Conservation (phyloP, 176 grass and related monocot species). For the Musa itinerans region DNA sequence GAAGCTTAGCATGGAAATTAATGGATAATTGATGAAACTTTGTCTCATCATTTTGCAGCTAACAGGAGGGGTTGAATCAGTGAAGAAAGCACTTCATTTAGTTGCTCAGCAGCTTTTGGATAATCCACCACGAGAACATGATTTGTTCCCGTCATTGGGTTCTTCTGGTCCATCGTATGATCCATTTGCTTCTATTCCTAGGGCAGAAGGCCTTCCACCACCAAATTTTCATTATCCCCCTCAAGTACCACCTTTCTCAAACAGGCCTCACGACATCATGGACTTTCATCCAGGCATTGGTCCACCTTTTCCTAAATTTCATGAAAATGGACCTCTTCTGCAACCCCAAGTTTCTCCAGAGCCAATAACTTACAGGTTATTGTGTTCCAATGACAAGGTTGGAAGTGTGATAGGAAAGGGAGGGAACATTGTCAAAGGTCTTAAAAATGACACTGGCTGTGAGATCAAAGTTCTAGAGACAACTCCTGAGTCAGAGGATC, state of each 20-base stretch:
- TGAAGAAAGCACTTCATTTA: slow-evolving; percentile 60
- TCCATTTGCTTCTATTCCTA: slow-evolving; percentile 21
- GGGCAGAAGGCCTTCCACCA: slow-evolving; percentile 41
- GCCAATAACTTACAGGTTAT: slow-evolving; percentile 51
- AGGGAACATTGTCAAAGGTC: slow-evolving; percentile 66
- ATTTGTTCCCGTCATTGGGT: slow-evolving; percentile 25
- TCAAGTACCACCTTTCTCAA: slow-evolving; percentile 45
- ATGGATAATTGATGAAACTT: slow-evolving; percentile 20
- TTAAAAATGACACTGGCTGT: slow-evolving; percentile 86
- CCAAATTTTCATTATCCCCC: slow-evolving; percentile 36
- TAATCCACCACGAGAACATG: slow-evolving; percentile 49
- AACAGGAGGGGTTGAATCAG: slow-evolving; percentile 56
- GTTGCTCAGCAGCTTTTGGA: slow-evolving; percentile 58
- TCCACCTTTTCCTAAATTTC: slow-evolving; percentile 36
- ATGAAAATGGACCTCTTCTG: slow-evolving; percentile 34
- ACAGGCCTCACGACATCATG: slow-evolving; percentile 29
- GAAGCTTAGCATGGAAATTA: neutral
- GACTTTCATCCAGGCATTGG: slow-evolving; percentile 36
- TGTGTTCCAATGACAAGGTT: slow-evolving; percentile 77
- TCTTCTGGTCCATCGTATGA: slow-evolving; percentile 41
- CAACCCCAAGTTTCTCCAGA: slow-evolving; percentile 42
- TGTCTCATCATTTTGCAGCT: slow-evolving; percentile 38
- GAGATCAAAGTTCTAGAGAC: slow-evolving; percentile 88
- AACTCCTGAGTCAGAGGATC: slow-evolving; percentile 53
- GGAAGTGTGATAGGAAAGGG: slow-evolving; percentile 84